Evolutionary conservation across 23 red algal species (phyloP).

Genomic region (Agarophyton chilense): DNA sequence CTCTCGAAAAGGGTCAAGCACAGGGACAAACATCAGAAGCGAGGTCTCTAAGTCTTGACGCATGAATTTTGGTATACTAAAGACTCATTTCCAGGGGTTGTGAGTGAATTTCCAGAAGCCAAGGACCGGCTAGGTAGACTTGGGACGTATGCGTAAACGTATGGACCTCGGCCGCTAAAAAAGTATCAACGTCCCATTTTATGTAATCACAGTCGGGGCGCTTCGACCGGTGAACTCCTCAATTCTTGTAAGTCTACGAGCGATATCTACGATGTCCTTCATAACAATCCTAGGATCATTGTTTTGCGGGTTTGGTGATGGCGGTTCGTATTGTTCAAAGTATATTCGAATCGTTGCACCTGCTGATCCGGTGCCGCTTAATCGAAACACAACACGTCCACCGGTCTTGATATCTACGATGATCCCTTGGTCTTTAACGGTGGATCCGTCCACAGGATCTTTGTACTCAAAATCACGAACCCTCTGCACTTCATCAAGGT

Average conservation of each 20-base stretch:
- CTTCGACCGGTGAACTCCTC: constrained; percentile 68
- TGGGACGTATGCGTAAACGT: background rate
- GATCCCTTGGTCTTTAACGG: constrained; percentile 69
- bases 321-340: constrained; percentile 79
- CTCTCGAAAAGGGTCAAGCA: constrained; percentile 31
- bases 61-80: background rate
- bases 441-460: constrained; percentile 88
- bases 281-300: constrained; percentile 56
- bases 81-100: background rate
- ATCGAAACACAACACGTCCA: constrained; percentile 78
- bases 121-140: background rate
- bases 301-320: background rate
- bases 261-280: constrained; percentile 62
- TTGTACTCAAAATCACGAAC: constrained; percentile 78
- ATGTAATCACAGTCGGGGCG: constrained; percentile 74
- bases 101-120: background rate
- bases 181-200: background rate
- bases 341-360: constrained; percentile 95
- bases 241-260: constrained; percentile 51
- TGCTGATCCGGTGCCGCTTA: constrained; percentile 90
- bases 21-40: background rate
- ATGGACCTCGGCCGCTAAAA: background rate
- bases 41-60: constrained; percentile 23
- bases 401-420: constrained; percentile 17
- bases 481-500: constrained; percentile 16